phyloP scores from a whole-genome alignment of 2,329 filamentous ascomycete genomes.

The Phaeosphaeria sp. region DNA sequence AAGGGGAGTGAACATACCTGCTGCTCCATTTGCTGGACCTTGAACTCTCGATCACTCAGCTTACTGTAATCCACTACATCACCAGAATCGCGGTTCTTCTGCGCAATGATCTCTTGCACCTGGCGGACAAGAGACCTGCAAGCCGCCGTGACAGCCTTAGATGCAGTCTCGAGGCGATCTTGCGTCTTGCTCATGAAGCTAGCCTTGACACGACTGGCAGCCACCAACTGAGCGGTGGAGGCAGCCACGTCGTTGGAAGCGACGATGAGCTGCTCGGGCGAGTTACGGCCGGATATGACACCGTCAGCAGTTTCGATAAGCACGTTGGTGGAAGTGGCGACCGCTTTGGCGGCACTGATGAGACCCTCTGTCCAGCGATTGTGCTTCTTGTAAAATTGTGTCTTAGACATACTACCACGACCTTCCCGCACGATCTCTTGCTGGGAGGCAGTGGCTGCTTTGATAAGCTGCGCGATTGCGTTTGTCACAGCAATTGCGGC shows the following conservation, averaged over 20 bases:
- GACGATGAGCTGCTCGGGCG: slow-evolving; percentile 95
- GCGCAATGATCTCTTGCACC: slow-evolving; percentile 92
- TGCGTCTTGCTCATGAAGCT: slow-evolving; percentile 98
- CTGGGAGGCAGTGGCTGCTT: slow-evolving; percentile 89
- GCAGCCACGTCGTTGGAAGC: slow-evolving; percentile 97
- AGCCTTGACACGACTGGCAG: slow-evolving; percentile 93
- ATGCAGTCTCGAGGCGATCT: slow-evolving; percentile 86
- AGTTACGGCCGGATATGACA: slow-evolving; percentile 89
- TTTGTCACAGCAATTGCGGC: slow-evolving; percentile 92
- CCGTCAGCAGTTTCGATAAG: slow-evolving; percentile 98
- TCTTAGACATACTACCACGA: slow-evolving; percentile 82
- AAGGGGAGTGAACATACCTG: slow-evolving; percentile 70
- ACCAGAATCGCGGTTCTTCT: slow-evolving; percentile 77
- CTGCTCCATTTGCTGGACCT: slow-evolving; percentile 98
- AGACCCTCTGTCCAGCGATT: slow-evolving; percentile 98
- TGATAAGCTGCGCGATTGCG: slow-evolving; percentile 92
- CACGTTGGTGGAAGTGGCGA: slow-evolving; percentile 90
- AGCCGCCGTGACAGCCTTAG: slow-evolving; percentile 88
- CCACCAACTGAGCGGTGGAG: slow-evolving; percentile 94
- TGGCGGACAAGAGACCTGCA: slow-evolving; percentile 89
- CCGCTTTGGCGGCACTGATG: slow-evolving; percentile 95
- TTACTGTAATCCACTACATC: slow-evolving; percentile 87
- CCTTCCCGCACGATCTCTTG: slow-evolving; percentile 96
- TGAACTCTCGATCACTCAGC: slow-evolving; percentile 93
- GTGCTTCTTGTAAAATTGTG: slow-evolving; percentile 99